Evolutionary conservation across 495 filamentous ascomycete species (phyloP).

Genomic region (Aspergillus kassunensis): DNA sequence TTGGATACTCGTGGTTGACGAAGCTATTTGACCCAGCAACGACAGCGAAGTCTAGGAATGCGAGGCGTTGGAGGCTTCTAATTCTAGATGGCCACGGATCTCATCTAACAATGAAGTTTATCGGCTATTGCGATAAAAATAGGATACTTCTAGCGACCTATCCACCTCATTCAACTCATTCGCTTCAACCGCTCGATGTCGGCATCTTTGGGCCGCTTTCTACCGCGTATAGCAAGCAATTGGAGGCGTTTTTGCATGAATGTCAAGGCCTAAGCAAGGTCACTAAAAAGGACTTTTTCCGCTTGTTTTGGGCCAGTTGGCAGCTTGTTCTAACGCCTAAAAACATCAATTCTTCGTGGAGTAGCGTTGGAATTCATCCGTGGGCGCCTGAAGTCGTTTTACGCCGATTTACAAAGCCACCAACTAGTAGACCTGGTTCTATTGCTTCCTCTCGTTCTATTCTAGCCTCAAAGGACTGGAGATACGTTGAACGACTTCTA

Average conservation of each 20-base stretch:
- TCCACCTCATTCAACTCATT: slow-evolving; percentile 11
- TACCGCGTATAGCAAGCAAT: background rate
- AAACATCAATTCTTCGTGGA: slow-evolving; percentile 2
- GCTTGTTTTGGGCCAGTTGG: background rate
- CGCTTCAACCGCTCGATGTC: slow-evolving; percentile 9
- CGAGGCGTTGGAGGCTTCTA: background rate
- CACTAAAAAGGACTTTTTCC: slow-evolving; percentile 5
- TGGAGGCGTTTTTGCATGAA: background rate
- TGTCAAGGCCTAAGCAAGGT: background rate
- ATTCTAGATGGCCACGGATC: slow-evolving; percentile 2
- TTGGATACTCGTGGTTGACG: no score
- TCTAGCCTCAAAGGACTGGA: slow-evolving; percentile 2
- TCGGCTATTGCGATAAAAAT: slow-evolving; percentile 8
- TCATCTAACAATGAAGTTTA: slow-evolving; percentile 5
- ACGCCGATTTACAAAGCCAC: background rate
- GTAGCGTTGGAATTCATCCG: background rate
- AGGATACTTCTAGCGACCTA: slow-evolving; percentile 5
- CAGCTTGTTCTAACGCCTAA: background rate
- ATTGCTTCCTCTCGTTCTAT: slow-evolving; percentile 1
- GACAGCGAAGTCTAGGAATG: no score
- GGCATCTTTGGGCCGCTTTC: background rate
- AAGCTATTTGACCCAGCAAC: no score
- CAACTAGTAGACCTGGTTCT: background rate
- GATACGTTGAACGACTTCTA: slow-evolving; percentile 4
- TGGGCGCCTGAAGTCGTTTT: slow-evolving; percentile 4